phyloP scores from a whole-genome alignment of 2,329 filamentous ascomycete species.

The Chaetomium sp. region DNA sequence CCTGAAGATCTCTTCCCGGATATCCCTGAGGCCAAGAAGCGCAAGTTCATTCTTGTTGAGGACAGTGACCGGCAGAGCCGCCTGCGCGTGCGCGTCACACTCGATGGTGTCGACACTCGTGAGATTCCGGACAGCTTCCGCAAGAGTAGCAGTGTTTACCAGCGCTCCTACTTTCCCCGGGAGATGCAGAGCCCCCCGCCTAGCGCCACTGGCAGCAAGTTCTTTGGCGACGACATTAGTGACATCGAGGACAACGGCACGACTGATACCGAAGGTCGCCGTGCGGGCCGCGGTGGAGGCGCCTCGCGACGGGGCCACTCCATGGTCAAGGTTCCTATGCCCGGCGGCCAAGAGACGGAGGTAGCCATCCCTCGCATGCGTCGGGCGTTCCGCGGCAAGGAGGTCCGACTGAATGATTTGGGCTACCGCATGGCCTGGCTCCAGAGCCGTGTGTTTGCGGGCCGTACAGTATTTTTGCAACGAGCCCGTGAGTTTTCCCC shows the following conservation, averaged over 20 bases:
- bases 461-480: slow-evolving; percentile 80
- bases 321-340: slow-evolving; percentile 56
- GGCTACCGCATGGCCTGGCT: slow-evolving; percentile 96
- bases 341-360: slow-evolving; percentile 65
- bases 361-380: slow-evolving; percentile 70
- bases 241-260: slow-evolving; percentile 53
- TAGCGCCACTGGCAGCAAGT: slow-evolving; percentile 65
- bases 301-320: slow-evolving; percentile 29
- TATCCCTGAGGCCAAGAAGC: slow-evolving; percentile 80
- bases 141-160: slow-evolving; percentile 81
- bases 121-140: slow-evolving; percentile 96
- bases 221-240: slow-evolving; percentile 59
- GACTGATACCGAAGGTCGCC: slow-evolving; percentile 44
- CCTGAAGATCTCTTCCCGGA: slow-evolving; percentile 75
- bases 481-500: slow-evolving; percentile 66
- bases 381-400: slow-evolving; percentile 64
- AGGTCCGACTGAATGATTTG: slow-evolving; percentile 86
- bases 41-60: slow-evolving; percentile 95
- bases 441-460: slow-evolving; percentile 85
- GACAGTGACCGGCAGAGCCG: slow-evolving; percentile 75
- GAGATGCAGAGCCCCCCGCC: slow-evolving; percentile 87
- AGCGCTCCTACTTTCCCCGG: slow-evolving; percentile 83
- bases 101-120: slow-evolving; percentile 90
- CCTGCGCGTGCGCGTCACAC: slow-evolving; percentile 81
- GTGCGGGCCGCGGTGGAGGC: slow-evolving; percentile 28